Evolutionary conservation across 2,329 filamentous ascomycete genomes (phyloP).

Genomic region (Tolypocladium ophioglossoides): DNA sequence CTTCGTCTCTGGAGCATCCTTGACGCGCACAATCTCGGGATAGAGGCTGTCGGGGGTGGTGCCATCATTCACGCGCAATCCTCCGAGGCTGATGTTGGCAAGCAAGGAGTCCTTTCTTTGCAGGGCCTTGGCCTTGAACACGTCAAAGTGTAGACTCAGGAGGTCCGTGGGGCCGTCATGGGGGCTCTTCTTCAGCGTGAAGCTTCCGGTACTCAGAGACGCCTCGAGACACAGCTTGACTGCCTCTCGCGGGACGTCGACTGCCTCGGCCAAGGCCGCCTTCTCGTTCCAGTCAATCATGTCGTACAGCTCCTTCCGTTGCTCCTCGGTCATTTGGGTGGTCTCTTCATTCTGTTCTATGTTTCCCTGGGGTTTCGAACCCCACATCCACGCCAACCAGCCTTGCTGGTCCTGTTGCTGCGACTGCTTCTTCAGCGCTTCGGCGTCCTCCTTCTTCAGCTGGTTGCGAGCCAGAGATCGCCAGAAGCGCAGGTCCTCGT

Average conservation of each 20-base stretch:
- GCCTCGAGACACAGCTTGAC: conserved; percentile 89
- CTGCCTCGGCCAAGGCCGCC: conserved; percentile 72
- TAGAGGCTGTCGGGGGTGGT: conserved; percentile 87
- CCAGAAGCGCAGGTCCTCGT: conserved; percentile 97
- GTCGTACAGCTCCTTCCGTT: conserved; percentile 91
- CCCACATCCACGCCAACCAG: conserved; percentile 91
- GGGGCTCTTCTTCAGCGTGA: conserved; percentile 73
- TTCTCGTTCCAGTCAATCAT: conserved; percentile 99
- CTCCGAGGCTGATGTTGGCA: conserved; percentile 80
- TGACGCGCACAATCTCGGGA: conserved; percentile 91
- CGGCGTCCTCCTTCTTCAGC: conserved; percentile 87
- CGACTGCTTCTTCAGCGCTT: conserved; percentile 59
- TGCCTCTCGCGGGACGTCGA: conserved; percentile 83
- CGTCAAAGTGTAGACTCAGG: conserved; percentile 85
- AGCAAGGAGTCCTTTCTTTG: conserved; percentile 87
- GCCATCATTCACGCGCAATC: conserved; percentile 88
- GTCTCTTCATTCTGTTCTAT: conserved; percentile 58
- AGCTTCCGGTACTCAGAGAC: conserved; percentile 89
- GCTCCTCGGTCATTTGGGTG: conserved; percentile 85
- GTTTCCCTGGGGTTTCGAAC: conserved; percentile 53
- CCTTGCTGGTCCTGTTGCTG: conserved; percentile 59
- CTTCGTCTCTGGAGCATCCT: conserved; percentile 58
- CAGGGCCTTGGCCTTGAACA: conserved; percentile 82
- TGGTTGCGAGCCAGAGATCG: conserved; percentile 88
- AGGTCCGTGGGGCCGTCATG: conserved; percentile 60